Base-by-base conservation (phyloP, 495 filamentous ascomycete genomes). In the Lophium mytilinum region DNA sequence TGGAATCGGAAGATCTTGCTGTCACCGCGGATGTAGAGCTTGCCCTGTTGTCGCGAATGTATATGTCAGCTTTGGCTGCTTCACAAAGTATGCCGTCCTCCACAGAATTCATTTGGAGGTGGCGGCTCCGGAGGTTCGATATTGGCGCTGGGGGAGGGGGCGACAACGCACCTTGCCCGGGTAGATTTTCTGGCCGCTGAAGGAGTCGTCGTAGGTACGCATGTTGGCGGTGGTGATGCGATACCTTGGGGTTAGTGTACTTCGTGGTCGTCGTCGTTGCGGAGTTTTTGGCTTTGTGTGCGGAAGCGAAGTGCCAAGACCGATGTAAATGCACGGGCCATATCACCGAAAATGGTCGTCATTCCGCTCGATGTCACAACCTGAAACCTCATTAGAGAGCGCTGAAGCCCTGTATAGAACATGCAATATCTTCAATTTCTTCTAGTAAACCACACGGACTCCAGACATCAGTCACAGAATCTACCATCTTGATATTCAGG, bases 1-100 rank as follows among this genome's bases (percentile, higher is more conserved):
- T 94, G 89, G 87, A 99, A 99, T 70, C 93, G 90, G 84, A 99
- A 99, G 83, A 97, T 84, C 83, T 96, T 99, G 90, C 89, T 95
- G 83, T 99, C 93, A 71, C 90, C 90, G 78, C 93, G 89, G 81
- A 99, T 79, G 80, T 89, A 99, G 77, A 99, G 86, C 80, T 97
- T 97, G 79, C 91, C 91, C 91, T 96, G 48, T 40, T 37, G 12
- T 37, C 48, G 15, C 3, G 49, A 54, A 52, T 36, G 10, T 21
- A 8, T 51, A 45, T 50, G 54, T 65, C 58, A 65, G 62, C 62
- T 45, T 33, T 30, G 24, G 24, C 24, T 30, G 24, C 24, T 30
- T 30, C 24, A 30, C 24, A 30, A 6, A 30, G 24, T 6, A 30
- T 30, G 24, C 24, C 24, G 24, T 30, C 24, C 3, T 30, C 24